These are phyloP conservation scores for Paracamarosporium sp. DNA, from an alignment of 2,329 filamentous ascomycete genomes.

Conservation along the genomic window DNA sequence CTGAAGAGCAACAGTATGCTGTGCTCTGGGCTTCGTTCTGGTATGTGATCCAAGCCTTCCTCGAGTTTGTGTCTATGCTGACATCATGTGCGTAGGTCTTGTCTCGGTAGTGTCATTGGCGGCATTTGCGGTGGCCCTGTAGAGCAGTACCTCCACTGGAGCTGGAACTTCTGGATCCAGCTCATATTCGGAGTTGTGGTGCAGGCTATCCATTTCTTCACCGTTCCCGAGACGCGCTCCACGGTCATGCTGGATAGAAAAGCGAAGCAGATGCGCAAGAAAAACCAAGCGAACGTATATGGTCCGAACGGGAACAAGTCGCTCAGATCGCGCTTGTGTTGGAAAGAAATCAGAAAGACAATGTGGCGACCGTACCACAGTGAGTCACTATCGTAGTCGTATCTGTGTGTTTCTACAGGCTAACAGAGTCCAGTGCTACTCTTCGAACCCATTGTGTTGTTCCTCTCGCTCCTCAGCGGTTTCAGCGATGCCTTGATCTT, in stretches of 20 bases:
- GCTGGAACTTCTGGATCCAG: conserved; percentile 83
- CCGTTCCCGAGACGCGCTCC: conserved; percentile 77
- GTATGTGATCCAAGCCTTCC: conserved; percentile 60
- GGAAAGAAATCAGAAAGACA: conserved; percentile 52
- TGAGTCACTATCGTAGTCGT: neutral
- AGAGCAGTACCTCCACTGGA: conserved; percentile 71
- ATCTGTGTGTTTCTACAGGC: neutral
- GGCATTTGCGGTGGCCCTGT: conserved; percentile 82
- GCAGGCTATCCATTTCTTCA: conserved; percentile 69
- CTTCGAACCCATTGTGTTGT: conserved; percentile 76
- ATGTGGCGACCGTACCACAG: conserved; percentile 71
- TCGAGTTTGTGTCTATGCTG: conserved; percentile 44
- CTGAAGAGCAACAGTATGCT: conserved; percentile 71
- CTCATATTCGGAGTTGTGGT: conserved; percentile 77
- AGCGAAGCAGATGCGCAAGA: conserved; percentile 73
- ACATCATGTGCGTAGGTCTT: conserved; percentile 10
- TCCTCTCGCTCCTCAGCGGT: conserved; percentile 73
- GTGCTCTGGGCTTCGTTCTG: conserved; percentile 68
- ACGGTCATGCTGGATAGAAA: conserved; percentile 74
- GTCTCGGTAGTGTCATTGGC: conserved; percentile 75
- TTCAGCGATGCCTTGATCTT: conserved; percentile 80
- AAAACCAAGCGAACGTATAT: conserved; percentile 55
- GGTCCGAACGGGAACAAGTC: conserved; percentile 69
- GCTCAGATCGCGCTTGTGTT: conserved; percentile 40
- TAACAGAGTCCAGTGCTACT: conserved; percentile 59